These are phyloP conservation scores for Kwoniella sp. DNA, from an alignment of 768 basidiomycete species.

Conservation along the genomic window DNA sequence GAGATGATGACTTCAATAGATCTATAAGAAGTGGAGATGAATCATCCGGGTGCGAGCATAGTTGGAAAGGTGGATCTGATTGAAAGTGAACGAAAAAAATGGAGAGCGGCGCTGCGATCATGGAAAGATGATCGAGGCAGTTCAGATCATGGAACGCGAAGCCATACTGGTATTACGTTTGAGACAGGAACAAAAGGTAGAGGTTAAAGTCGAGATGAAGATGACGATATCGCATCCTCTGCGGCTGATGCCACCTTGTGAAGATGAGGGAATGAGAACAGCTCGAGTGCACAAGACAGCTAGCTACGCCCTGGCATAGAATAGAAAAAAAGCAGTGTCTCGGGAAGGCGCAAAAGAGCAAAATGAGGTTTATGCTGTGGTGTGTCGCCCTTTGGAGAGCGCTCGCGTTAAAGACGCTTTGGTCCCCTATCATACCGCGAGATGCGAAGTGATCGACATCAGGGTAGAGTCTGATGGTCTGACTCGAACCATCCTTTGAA, in stretches of 20 bases:
- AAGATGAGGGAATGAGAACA: neutral
- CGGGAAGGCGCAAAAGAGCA: too few species aligned
- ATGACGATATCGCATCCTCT: conserved; percentile 2
- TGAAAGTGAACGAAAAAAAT: neutral
- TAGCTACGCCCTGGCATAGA: too few species aligned
- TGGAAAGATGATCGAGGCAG: neutral
- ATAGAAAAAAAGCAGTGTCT: too few species aligned
- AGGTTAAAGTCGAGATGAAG: neutral
- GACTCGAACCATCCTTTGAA: neutral
- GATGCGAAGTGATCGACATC: neutral
- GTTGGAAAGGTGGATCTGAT: neutral
- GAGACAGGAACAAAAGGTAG: neutral
- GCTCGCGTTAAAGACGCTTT: too few species aligned
- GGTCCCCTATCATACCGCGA: too few species aligned
- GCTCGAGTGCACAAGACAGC: too few species aligned
- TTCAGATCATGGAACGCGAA: neutral
- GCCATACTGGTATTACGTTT: neutral
- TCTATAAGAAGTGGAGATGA: too few species aligned
- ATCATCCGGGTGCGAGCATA: too few species aligned
- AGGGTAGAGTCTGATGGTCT: neutral
- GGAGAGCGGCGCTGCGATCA: neutral
- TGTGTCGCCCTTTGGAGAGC: too few species aligned
- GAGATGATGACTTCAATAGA: neutral
- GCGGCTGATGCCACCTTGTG: too few species aligned
- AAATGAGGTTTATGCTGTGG: too few species aligned